Conservation (phyloP, 805 yeast genomes). For the Starmerella bombi region DNA sequence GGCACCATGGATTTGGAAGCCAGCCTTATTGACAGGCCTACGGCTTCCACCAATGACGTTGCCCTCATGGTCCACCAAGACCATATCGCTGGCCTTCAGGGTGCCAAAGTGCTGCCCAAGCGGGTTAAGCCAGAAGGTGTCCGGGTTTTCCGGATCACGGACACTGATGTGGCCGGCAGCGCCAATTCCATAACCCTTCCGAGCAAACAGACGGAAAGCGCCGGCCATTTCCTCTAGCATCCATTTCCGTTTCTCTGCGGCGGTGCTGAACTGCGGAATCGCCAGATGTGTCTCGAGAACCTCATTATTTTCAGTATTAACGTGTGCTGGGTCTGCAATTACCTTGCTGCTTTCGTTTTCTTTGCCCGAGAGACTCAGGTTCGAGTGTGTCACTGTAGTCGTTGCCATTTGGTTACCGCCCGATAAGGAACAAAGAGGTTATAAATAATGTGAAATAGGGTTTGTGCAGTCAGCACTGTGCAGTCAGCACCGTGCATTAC, state of each 20-base stretch:
- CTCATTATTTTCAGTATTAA: slow-evolving; percentile 10
- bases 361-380: background rate
- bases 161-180: slow-evolving; percentile 77
- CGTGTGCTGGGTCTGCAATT: background rate
- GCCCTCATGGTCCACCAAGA: slow-evolving; percentile 49
- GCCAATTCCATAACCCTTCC: slow-evolving; percentile 65
- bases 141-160: slow-evolving; percentile 69
- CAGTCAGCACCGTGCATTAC: too few species aligned
- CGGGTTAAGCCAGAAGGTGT: slow-evolving; percentile 83
- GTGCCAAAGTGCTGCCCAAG: slow-evolving; percentile 61
- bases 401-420: too few species aligned
- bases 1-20: slow-evolving; percentile 57
- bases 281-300: background rate
- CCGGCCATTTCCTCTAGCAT: slow-evolving; percentile 59
- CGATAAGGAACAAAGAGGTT: too few species aligned
- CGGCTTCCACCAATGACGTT: slow-evolving; percentile 47
- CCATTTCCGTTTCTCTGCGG: slow-evolving; percentile 20
- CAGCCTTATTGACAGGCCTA: slow-evolving; percentile 51
- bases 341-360: background rate
- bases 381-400: background rate
- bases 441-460: too few species aligned
- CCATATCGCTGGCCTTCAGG: slow-evolving; percentile 49
- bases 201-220: slow-evolving; percentile 70
- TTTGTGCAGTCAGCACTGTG: too few species aligned
- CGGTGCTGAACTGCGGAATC: slow-evolving; percentile 16